phyloP scores from a whole-genome alignment of 305 asterid genomes.

The Withania somnifera region DNA sequence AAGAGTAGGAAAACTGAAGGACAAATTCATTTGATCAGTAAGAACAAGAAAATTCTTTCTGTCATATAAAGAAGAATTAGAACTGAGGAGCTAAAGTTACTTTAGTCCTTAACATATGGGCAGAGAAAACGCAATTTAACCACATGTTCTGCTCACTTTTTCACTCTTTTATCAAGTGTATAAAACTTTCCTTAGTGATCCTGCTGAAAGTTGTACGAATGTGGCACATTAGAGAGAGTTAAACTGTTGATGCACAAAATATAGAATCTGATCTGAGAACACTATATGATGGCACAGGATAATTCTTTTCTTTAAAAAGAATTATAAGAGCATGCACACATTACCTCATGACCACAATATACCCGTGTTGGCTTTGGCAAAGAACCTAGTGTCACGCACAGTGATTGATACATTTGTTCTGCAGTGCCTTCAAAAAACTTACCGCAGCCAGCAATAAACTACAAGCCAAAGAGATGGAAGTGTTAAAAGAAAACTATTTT shows the following conservation, averaged over 20 bases:
- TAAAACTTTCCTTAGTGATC: not conserved
- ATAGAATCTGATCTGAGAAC: not conserved
- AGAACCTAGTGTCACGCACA: constrained; percentile 70
- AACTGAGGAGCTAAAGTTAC: not conserved
- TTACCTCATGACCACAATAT: constrained; percentile 95
- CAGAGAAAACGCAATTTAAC: not conserved
- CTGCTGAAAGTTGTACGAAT: not conserved
- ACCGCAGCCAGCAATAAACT: constrained; percentile 74
- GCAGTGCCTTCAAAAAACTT: constrained; percentile 94
- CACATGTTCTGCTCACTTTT: not conserved
- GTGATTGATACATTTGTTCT: constrained; percentile 84
- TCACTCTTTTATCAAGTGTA: not conserved
- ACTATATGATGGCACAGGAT: not conserved
- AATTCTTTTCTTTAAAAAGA: not conserved
- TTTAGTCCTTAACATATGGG: not conserved
- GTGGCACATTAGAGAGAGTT: not conserved
- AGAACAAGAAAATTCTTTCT: not conserved
- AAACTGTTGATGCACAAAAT: not conserved
- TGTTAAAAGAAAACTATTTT: not conserved
- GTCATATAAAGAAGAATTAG: not conserved
- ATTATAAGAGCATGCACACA: not conserved
- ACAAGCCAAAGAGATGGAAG: not conserved
- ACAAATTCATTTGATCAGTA: not conserved
- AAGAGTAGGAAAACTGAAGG: not conserved
- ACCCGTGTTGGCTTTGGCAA: constrained; percentile 87